Evolutionary conservation across 1,139 yeast species (phyloP).

Genomic region (Sugiyamaella castrensis): DNA sequence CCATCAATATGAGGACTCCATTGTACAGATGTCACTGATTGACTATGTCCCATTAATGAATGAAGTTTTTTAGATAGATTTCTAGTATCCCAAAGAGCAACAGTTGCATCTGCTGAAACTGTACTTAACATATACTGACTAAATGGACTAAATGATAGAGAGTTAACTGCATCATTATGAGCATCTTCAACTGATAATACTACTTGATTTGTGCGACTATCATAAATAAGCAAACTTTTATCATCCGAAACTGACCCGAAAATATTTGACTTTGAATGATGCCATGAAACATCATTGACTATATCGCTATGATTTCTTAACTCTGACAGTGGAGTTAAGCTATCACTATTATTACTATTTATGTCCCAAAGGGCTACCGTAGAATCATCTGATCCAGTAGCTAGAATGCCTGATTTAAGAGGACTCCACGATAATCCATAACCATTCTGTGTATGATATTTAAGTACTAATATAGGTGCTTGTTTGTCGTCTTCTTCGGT

Average conservation of each 20-base stretch:
- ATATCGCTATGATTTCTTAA: constrained; percentile 32
- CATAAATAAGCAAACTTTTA: constrained; percentile 64
- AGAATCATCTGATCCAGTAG: constrained; percentile 68
- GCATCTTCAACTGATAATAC: constrained; percentile 34
- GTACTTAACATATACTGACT: constrained; percentile 58
- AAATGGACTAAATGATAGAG: constrained; percentile 60
- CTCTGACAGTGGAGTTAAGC: constrained; percentile 24
- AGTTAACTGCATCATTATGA: constrained; percentile 52
- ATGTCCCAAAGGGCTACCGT: constrained; percentile 63
- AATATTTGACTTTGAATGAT: constrained; percentile 44
- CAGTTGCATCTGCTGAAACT: constrained; percentile 61
- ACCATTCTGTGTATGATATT: constrained; percentile 64
- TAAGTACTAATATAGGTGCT: constrained; percentile 36
- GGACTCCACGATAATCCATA: constrained; percentile 68
- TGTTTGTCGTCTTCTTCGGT: constrained; percentile 12
- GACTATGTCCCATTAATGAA: constrained; percentile 50
- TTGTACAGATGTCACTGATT: constrained; percentile 63
- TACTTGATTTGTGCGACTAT: constrained; percentile 46
- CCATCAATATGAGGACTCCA: constrained; percentile 70
- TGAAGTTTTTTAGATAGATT: constrained; percentile 36
- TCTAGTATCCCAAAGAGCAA: constrained; percentile 72
- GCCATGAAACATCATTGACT: constrained; percentile 48
- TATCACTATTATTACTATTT: not conserved
- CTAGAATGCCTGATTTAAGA: constrained; percentile 37
- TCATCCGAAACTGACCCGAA: constrained; percentile 79